Evolutionary conservation across 805 yeast species (phyloP), one percentile per base, ranked within the genome.

Genomic region (Wickerhamomyces rabaulensis): DNA sequence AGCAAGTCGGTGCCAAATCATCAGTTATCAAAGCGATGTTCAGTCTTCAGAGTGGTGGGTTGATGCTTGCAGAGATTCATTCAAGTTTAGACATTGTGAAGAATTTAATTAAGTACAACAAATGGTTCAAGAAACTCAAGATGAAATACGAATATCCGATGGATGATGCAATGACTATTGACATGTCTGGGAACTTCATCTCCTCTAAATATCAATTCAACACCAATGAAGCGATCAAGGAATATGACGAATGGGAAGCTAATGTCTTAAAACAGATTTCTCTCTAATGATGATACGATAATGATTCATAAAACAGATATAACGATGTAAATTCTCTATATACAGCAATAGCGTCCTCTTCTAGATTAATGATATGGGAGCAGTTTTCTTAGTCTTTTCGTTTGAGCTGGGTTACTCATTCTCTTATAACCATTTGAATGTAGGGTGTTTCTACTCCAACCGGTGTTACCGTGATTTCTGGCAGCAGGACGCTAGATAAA

Each of bases 391-490:
- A 84, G 61, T 61, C 80, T 83, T 58, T 77, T 78, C 42, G 78
- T 69, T 59, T 84, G 89, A 21, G 73, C 68, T 21, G 72, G 69
- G 40, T 77, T 73, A 36, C 81, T 87, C 55, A 67, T 62, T 8
- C 74, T 78, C 54, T 74, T 84, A 26, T 80, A 84, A 53, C 80
- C 77, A 65, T 84, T 72, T 56, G 74, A 75, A 50, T 78, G 70
- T 58, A 85, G 67, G 22, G 77, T 72, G 43, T 82, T 74, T 37
- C 78, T 69, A 27, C 90, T 76, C 84, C 94, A 91, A 20, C 96
- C 91, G 2, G 90, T 87, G 60, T 91, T 91, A 43, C 97, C 97
- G 64, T 91, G 97, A 54, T 87, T 85, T 70, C 96, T 79, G 10
- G 96, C 95, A 19, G 95, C 85, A 56, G 81, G 79, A 52, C 76